These are phyloP conservation scores for Shiraia sp. DNA, from an alignment of 2,329 filamentous ascomycete species.

Conservation along the genomic window DNA sequence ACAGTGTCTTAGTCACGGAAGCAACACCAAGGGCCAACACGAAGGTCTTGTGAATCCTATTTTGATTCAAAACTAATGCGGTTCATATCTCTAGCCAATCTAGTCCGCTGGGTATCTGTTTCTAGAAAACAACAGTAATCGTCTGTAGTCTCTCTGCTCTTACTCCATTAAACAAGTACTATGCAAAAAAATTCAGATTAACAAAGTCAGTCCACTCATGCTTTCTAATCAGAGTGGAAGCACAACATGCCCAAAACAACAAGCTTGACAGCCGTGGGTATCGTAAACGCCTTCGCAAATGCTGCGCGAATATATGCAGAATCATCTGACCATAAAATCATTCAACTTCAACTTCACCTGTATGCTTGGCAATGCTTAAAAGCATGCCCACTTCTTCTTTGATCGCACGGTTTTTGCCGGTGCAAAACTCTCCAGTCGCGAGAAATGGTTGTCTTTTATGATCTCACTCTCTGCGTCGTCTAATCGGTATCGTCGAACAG, in stretches of 20 bases:
- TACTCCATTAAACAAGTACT: no score
- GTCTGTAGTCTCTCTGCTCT: no score
- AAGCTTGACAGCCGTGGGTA: constrained; percentile 33
- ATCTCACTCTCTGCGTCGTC: constrained; percentile 31
- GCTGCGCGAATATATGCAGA: constrained; percentile 25
- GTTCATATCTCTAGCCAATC: no score
- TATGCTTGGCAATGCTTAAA: constrained; percentile 15
- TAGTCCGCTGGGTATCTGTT: no score
- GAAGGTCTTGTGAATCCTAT: no score
- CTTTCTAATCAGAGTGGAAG: no score
- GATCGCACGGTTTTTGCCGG: constrained; percentile 12
- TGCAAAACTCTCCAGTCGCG: constrained; percentile 14
- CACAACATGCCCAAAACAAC: background rate
- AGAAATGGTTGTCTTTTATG: constrained; percentile 23
- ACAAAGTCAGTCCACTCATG: no score
- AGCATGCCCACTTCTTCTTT: constrained; percentile 33
- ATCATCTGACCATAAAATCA: constrained; percentile 7
- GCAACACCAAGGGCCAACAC: no score
- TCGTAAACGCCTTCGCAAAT: constrained; percentile 29
- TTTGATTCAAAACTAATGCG: no score
- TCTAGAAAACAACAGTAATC: no score
- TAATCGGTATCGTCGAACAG: constrained; percentile 44
- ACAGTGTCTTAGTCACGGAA: no score
- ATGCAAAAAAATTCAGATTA: no score
- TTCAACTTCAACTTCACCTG: constrained; percentile 3